Conservation (phyloP, 139 green algal genomes). For the Edaphochlamys debaryana region DNA sequence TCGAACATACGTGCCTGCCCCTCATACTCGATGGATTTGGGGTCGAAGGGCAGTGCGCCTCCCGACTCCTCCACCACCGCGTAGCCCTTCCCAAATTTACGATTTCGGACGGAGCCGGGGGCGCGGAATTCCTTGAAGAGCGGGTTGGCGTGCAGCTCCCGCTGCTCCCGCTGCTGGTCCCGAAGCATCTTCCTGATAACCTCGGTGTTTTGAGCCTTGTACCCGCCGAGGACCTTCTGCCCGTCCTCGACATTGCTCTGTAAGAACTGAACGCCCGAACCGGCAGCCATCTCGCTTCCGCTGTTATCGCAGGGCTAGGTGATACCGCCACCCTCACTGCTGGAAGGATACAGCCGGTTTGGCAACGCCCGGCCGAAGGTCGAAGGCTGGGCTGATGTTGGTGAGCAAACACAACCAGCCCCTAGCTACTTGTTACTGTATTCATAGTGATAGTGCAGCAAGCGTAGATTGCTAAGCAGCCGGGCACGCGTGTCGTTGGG, state of each 20-base stretch:
- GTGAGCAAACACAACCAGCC: too few relatives aligned
- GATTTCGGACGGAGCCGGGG: constrained; percentile 8
- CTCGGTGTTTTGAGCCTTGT: constrained; percentile 51
- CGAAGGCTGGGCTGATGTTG: too few relatives aligned
- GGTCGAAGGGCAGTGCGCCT: constrained; percentile 41
- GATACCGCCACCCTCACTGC: too few relatives aligned
- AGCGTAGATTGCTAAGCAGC: too few relatives aligned
- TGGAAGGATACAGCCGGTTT: too few relatives aligned
- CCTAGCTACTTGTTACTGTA: too few relatives aligned
- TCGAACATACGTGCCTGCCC: constrained; percentile 60
- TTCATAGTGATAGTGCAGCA: too few relatives aligned
- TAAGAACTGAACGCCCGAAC: constrained; percentile 45
- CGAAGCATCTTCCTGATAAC: constrained; percentile 56
- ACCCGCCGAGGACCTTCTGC: constrained; percentile 10
- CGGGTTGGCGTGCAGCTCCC: constrained; percentile 52
- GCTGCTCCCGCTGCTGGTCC: constrained; percentile 51
- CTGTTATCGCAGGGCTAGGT: too few relatives aligned
- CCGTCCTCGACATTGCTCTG: constrained; percentile 48
- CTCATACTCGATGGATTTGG: constrained; percentile 49
- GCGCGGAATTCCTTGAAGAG: constrained; percentile 60
- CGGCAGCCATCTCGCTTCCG: neutral
- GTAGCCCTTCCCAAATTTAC: constrained; percentile 58
- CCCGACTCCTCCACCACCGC: neutral
- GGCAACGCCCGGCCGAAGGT: too few relatives aligned
- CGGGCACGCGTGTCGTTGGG: too few relatives aligned